Evolutionary conservation across 2,329 filamentous ascomycete species (phyloP).

Genomic region (Aspergillus sp.): DNA sequence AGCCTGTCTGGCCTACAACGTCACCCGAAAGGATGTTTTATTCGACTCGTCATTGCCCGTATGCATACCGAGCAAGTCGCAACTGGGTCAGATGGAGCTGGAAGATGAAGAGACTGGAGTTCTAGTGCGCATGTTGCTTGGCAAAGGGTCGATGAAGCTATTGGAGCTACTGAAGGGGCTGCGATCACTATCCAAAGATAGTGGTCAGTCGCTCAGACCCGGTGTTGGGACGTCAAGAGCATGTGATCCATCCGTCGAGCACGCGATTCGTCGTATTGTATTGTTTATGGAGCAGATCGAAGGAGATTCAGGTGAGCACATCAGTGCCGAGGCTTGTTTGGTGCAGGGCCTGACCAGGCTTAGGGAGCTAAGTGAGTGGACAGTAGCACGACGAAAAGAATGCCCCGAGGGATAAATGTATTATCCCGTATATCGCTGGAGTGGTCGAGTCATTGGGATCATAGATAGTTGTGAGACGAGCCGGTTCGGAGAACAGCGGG

Average conservation of each 20-base stretch:
- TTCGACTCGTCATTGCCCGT: conserved; percentile 25
- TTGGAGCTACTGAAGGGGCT: conserved; percentile 23
- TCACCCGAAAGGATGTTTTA: conserved; percentile 21
- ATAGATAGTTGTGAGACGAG: not conserved
- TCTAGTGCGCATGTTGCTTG: conserved; percentile 24
- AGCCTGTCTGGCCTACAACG: conserved; percentile 25
- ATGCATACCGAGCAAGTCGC: conserved; percentile 26
- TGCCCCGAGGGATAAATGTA: not conserved
- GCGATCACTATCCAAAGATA: conserved; percentile 16
- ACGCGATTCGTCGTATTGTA: conserved; percentile 20
- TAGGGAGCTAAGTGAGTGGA: not conserved
- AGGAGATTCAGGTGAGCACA: conserved; percentile 13
- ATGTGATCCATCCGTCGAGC: conserved; percentile 24
- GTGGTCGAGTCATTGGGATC: not conserved
- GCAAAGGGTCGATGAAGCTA: conserved; percentile 21
- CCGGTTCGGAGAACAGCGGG: not conserved
- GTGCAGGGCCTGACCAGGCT: not conserved
- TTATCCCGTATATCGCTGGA: not conserved
- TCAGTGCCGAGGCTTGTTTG: not conserved
- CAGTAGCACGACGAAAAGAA: not conserved
- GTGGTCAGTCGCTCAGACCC: conserved; percentile 10
- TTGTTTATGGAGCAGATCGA: conserved; percentile 27
- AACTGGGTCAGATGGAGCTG: conserved; percentile 27
- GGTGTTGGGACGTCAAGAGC: conserved; percentile 12
- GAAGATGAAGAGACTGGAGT: conserved; percentile 24